Evolutionary conservation across 2,329 filamentous ascomycete genomes (phyloP).

Genomic region (Aureobasidium vineae): DNA sequence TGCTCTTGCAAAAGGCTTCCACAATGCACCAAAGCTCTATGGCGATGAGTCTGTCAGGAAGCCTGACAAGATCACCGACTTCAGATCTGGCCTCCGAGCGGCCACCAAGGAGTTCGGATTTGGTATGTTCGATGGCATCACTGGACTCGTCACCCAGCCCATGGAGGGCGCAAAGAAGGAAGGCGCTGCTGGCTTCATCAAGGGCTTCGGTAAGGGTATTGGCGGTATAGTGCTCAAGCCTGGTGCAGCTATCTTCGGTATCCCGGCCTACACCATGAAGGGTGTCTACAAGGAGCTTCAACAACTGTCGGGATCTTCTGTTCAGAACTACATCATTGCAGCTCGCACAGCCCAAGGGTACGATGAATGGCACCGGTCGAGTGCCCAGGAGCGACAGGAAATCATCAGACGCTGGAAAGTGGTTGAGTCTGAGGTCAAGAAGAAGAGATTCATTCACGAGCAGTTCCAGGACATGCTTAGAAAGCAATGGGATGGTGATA

Average conservation of each 20-base stretch:
- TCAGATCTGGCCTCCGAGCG: conserved; percentile 55
- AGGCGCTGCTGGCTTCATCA: conserved; percentile 64
- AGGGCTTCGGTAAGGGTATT: conserved; percentile 75
- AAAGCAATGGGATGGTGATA: conserved; percentile 38
- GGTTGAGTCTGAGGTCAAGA: conserved; percentile 58
- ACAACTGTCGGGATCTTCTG: conserved; percentile 65
- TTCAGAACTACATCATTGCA: conserved; percentile 76
- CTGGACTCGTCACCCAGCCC: conserved; percentile 73
- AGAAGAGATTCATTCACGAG: conserved; percentile 58
- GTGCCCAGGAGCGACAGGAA: conserved; percentile 59
- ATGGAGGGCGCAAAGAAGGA: conserved; percentile 62
- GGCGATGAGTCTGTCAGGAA: conserved; percentile 67
- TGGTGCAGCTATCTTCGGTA: conserved; percentile 49
- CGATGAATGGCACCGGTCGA: conserved; percentile 59
- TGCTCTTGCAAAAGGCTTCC: conserved; percentile 65
- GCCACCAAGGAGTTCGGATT: conserved; percentile 62
- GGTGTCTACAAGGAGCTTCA: conserved; percentile 72
- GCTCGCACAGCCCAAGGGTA: conserved; percentile 74
- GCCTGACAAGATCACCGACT: conserved; percentile 62
- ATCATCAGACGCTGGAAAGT: conserved; percentile 66
- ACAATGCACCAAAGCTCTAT: conserved; percentile 68
- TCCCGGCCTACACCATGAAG: conserved; percentile 75
- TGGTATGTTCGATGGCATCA: conserved; percentile 72
- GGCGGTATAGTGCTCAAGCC: conserved; percentile 74
- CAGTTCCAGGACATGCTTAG: conserved; percentile 46